A percentile compares a stretch with the other conserved stretches of the same genome.
Evolutionary conservation across 345 rosid species (phyloP).

Genomic region (Citrus unshiu): DNA sequence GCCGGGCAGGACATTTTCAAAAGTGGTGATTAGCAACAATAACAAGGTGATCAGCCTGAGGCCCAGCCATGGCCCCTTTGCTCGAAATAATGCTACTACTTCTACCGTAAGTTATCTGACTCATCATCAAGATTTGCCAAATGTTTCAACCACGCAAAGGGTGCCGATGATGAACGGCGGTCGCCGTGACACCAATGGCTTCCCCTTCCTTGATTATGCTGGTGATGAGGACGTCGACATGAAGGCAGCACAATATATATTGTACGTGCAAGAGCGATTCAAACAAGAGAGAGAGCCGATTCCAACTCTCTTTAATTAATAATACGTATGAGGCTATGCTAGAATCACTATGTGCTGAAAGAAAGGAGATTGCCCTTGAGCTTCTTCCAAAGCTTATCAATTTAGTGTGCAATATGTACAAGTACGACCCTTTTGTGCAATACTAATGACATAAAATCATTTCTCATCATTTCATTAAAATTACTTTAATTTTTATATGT

Average conservation of each 20-base stretch:
- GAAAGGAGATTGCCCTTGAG: too few relatives aligned
- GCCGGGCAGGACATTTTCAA: constrained; percentile 21
- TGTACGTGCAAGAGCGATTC: constrained; percentile 39
- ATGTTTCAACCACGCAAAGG: constrained; percentile 1
- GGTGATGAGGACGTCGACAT: constrained; percentile 45
- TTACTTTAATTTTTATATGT: too few relatives aligned
- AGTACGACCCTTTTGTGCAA: too few relatives aligned
- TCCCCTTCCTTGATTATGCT: not conserved
- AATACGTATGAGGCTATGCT: not conserved
- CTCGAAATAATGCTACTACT: not conserved
- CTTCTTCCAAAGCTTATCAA: too few relatives aligned
- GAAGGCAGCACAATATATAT: constrained; percentile 39
- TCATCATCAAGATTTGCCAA: not conserved
- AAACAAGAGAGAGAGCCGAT: constrained; percentile 22
- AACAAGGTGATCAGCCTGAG: constrained; percentile 19
- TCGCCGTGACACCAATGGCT: not conserved
- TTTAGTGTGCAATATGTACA: too few relatives aligned
- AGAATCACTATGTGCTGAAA: not conserved
- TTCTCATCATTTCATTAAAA: too few relatives aligned
- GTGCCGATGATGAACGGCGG: not conserved
- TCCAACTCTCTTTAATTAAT: not conserved
- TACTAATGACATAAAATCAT: too few relatives aligned
- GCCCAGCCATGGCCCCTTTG: not conserved
- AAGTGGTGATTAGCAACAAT: not conserved
- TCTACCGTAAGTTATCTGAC: too few relatives aligned